Evolutionary conservation across 192 early-diverging fungal species (phyloP), one percentile per base, ranked within the genome.

Genomic region (Linnemannia hyalina): DNA sequence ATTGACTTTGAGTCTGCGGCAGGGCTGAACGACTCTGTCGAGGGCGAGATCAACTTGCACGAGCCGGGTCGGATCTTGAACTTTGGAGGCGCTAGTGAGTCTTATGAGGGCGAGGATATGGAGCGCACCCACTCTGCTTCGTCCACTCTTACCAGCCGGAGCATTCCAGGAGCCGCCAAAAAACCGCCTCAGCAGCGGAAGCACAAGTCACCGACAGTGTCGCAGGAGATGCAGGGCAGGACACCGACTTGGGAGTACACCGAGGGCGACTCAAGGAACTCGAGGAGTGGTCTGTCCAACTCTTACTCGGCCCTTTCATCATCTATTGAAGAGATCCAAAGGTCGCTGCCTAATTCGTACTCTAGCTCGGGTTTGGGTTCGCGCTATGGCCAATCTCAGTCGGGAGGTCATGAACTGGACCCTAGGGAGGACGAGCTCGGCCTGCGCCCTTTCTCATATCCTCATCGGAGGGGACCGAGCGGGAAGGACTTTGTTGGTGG

Each of bases 301-400:
- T 77, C 79, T 1, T 75, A 74, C 49, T 86, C 84, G 22, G 72
- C 76, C 1, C 40, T 81, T 22, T 86, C 84, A 0, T 86, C 84
- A 2, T 86, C 84, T 4, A 81, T 86, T 63, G 84, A 86, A 49
- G 84, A 86, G 63, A 86, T 86, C 32, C 84, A 86, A 35, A 70
- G 84, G 6, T 81, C 84, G 2, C n/a, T 81, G 22, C 84, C 84
- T 15, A 74, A 75, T 13, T 86, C 79, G 0, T 77, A 78, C 36
- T 81, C 78, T 26, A 40, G 70, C 11, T 80, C 84, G 15, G 78
- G 83, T 36, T 76, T 86, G 20, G 84, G 84, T n/a, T 86, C 84
- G 7, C 78, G 84, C 0, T 81, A 77, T 16, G 63, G 55, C 11
- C 60, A 63, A 18, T 57, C 80, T 15, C 49, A 74, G 23, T 65